Percentiles rank a stretch among this genome's conserved stretches.
phyloP scores from a whole-genome alignment of 257 asterid species.

The Mentha longifolia region DNA sequence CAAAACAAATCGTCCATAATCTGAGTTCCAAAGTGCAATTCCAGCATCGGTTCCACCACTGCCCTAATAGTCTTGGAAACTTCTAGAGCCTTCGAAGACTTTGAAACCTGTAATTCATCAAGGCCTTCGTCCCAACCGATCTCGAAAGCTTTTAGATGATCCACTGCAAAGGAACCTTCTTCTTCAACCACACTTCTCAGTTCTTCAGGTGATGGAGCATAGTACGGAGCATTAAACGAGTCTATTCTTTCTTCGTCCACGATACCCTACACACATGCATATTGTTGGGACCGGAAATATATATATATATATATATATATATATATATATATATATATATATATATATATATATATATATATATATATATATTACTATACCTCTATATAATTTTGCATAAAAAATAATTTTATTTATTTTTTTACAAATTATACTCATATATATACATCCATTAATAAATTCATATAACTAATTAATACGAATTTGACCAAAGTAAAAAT shows the following conservation, averaged over 20 bases:
- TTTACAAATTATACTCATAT: no score
- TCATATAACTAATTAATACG: no score
- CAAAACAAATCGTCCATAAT: constrained; percentile 60
- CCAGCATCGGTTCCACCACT: constrained; percentile 69
- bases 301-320: no score
- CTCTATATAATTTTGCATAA: no score
- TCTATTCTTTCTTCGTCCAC: constrained; percentile 50
- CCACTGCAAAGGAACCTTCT: constrained; percentile 57
- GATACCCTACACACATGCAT: constrained; percentile 33
- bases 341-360: no score
- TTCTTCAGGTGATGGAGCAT: constrained; percentile 62
- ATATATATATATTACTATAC: no score
- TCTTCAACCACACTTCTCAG: constrained; percentile 40
- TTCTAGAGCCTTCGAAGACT: constrained; percentile 41
- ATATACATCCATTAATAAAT: no score
- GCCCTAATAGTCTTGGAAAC: constrained; percentile 59
- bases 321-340: no score
- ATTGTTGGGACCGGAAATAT: no score
- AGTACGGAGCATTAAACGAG: constrained; percentile 64
- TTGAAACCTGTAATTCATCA: background rate
- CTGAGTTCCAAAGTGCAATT: constrained; percentile 49
- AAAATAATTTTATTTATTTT: no score
- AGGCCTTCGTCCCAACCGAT: constrained; percentile 54
- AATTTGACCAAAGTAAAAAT: no score
- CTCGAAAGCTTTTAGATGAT: constrained; percentile 40